Evolutionary conservation across 257 asterid species (phyloP), one percentile per base, ranked within the genome.

Genomic region (Eustoma russellianum): DNA sequence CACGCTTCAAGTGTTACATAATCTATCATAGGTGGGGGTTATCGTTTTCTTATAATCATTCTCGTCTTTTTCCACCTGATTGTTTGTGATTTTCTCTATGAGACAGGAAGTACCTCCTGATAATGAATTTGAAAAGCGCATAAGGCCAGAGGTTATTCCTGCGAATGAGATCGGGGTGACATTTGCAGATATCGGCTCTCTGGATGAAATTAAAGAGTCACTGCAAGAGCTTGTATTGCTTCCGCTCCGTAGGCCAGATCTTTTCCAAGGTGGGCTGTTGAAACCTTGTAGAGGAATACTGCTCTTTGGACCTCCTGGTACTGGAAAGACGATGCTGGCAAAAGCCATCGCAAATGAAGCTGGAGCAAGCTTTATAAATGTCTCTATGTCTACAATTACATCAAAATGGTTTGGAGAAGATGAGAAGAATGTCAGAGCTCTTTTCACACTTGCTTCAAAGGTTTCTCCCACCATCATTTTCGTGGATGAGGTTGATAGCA

Each of bases 281-380:
- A 92, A 92, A 73, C 99, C 99, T 17, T 92, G 99, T 74, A 72
- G 94, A 68, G 99, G 99, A 63, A 88, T 92, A 70, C 68, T 92
- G 56, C 99, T 88, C 63, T 92, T 92, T 48, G 97, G 99, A 15
- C 99, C 99, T 52, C 99, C 99, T 1, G 99, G 97, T 44, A 92
- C 99, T 0, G 99, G 99, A n/a, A 92, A 92, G 67, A 92, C 99
- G n/a, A 92, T 92, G 99, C 83, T 92, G n/a, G 99, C 99, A 34
- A 92, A 92, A 74, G 99, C 99, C 63, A 92, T 92, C 18, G 97
- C 97, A 56, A 82, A 74, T 44, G 98, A 91, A 69, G 98, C 98
- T 35, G 97, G 96, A 34, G 98, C 98, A 10, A 91, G 98, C 79
- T 87, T 91, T 77, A 87, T 91, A 62, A 91, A 91, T 50, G 97